Conservation (phyloP, 2,329 filamentous ascomycete genomes). For the Sclerotinia sclerotiorum region DNA sequence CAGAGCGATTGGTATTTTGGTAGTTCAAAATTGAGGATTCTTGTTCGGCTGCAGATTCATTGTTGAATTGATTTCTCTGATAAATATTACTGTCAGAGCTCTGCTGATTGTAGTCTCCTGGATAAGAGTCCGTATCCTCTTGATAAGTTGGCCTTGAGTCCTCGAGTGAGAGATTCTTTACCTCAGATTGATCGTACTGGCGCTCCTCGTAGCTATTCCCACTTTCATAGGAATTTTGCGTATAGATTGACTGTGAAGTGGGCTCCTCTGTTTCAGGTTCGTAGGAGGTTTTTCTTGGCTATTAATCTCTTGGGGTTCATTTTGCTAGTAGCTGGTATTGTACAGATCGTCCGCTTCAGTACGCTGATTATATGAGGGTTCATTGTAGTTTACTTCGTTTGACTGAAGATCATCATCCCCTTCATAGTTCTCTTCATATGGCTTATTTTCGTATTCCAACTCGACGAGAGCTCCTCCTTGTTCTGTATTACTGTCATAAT, state of each 20-base stretch:
- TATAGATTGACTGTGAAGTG: neutral
- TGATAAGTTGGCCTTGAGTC: neutral
- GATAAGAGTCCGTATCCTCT: neutral
- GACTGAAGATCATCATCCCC: neutral
- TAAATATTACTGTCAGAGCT: neutral
- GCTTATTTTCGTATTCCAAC: too few species aligned
- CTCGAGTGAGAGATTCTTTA: neutral
- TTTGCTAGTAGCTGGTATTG: neutral
- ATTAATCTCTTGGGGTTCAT: neutral
- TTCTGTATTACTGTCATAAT: too few species aligned
- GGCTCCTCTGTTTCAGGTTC: neutral
- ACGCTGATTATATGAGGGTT: neutral
- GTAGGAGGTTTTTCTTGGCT: neutral
- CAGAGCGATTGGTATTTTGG: neutral
- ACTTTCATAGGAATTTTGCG: neutral
- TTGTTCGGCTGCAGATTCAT: neutral
- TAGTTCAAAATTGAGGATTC: neutral
- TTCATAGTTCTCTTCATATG: neutral
- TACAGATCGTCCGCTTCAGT: neutral
- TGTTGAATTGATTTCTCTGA: neutral
- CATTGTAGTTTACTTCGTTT: neutral
- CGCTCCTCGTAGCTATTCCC: neutral
- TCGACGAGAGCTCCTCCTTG: too few species aligned
- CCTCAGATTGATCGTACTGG: neutral
- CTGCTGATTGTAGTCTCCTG: neutral